Base-by-base conservation (phyloP, 2,329 filamentous ascomycete genomes). In the Penicillium sumatraense region DNA sequence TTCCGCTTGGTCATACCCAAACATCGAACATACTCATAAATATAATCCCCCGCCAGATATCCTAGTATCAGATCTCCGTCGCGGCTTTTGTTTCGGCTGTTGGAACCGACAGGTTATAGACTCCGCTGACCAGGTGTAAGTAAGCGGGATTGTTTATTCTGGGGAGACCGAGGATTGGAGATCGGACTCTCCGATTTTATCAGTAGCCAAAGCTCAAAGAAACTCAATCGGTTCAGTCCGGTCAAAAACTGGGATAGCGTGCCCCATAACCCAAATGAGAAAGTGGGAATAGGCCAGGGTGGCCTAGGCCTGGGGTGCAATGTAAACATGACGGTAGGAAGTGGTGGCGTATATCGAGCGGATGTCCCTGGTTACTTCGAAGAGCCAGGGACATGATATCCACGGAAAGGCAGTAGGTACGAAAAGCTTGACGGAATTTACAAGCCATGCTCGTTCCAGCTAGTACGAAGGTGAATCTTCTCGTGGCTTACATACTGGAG, bases 281-380 rank as follows among this genome's bases (percentile, higher is more conserved):
- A 10, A 54, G 21, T 38, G 31, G 23, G n/a, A 47, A 13, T 5
- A 16, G n/a, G n/a, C n/a, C n/a, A n/a, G n/a, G n/a, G 53, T 41
- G 61, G 57, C 49, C 63, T 58, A 66, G 61, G 59, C 59, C 54
- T 14, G n/a, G n/a, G 35, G n/a, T 47, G 29, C 44, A 57, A 56
- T 58, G 57, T 67, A 54, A 67, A 66, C 46, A 57, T 65, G 64
- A 67, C 64, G 64, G 63, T 60, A 35, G 21, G 49, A 16, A 35
- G 59, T 53, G 54, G 61, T 57, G 61, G 63, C 55, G 51, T 29
- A 36, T 46, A 41, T 16, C 36, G 47, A 40, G 29, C 24, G 44
- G 20, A 18, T 58, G 55, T 56, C 60, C 61, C 57, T 63, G 61
- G 63, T 63, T 58, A 24, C n/a, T 58, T 59, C 50, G 49, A 49